Evolutionary conservation across 169 alveolate genomes (phyloP).

Genomic region (Miamiensis avidus): DNA sequence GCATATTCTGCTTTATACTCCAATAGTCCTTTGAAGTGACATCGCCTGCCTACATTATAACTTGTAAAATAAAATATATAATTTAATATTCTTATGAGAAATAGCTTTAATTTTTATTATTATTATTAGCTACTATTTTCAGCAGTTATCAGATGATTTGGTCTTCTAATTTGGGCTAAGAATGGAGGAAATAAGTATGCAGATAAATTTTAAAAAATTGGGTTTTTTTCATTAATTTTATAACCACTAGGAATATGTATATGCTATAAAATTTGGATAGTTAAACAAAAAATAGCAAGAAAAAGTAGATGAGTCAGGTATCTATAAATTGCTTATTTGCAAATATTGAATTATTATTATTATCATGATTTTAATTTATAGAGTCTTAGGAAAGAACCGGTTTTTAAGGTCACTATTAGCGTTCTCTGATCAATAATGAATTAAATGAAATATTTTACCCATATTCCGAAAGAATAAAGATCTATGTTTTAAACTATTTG

Average conservation of each 20-base stretch:
- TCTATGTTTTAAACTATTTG: background rate
- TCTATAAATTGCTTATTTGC: too few relatives aligned
- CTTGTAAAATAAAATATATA: background rate
- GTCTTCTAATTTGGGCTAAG: background rate
- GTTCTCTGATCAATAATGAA: background rate
- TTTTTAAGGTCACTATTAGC: background rate
- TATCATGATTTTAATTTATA: too few relatives aligned
- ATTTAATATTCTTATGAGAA: too few relatives aligned
- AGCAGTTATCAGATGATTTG: background rate
- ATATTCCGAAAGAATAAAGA: background rate
- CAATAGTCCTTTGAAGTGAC: background rate
- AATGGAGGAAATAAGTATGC: background rate
- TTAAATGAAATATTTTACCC: background rate
- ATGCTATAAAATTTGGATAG: too few relatives aligned
- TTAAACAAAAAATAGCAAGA: too few relatives aligned
- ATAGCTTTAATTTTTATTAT: too few relatives aligned
- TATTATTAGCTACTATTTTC: background rate
- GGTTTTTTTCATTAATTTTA: too few relatives aligned
- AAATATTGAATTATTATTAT: too few relatives aligned
- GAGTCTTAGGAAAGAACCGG: background rate
- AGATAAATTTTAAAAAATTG: background rate
- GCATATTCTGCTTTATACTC: slow-evolving; percentile 8
- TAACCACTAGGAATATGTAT: too few relatives aligned
- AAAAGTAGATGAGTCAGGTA: too few relatives aligned
- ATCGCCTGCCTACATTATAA: background rate